Conservation (phyloP, 176 grass and related monocot genomes). For the Eleusine coracana region DNA sequence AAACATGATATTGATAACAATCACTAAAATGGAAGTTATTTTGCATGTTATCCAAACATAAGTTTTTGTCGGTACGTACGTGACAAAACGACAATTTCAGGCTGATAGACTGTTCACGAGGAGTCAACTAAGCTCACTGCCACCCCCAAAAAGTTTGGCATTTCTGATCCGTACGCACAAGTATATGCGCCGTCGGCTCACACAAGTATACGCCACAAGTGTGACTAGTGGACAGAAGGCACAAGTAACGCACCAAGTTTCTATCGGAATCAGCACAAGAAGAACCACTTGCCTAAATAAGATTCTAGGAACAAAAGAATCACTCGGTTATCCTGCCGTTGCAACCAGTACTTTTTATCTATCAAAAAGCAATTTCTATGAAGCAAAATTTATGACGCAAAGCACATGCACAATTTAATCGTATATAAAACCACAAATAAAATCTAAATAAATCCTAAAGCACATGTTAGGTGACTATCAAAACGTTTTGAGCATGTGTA, state of each 20-base stretch:
- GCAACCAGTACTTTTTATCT: background rate
- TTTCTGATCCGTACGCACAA: background rate
- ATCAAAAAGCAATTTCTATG: background rate
- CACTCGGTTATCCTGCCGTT: background rate
- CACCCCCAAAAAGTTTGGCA: background rate
- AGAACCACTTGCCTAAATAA: background rate
- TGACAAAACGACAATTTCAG: background rate
- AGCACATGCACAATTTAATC: background rate
- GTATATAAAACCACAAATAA: background rate
- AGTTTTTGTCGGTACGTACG: background rate
- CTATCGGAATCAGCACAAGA: conserved; percentile 19
- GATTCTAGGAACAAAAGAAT: conserved; percentile 13
- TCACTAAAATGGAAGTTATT: background rate
- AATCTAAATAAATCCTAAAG: background rate
- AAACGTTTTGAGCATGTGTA: background rate
- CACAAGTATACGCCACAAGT: background rate
- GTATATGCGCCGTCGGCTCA: background rate
- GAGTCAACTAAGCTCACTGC: background rate
- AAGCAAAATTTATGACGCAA: background rate
- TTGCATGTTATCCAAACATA: background rate
- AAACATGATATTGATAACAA: background rate
- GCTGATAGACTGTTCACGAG: background rate
- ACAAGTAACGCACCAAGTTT: conserved; percentile 19
- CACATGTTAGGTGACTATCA: background rate
- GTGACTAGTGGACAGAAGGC: conserved; percentile 8